phyloP scores from a whole-genome alignment of 2,329 filamentous ascomycete genomes.

The Rasamsonia emersonii region DNA sequence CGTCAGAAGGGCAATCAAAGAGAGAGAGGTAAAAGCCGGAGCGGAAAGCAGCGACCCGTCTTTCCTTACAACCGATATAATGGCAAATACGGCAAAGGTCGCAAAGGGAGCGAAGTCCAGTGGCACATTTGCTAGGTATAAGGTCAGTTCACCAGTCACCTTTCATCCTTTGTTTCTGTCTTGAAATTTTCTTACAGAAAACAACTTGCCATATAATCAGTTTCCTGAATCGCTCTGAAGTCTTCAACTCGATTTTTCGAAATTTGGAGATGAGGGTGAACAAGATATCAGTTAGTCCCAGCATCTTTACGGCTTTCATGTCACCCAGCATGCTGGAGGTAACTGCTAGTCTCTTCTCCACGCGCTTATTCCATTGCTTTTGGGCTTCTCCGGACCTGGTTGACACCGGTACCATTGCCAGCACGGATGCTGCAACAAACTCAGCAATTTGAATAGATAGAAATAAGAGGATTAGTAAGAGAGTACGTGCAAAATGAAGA shows the following conservation, averaged over 20 bases:
- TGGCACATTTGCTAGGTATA: slow-evolving; percentile 26
- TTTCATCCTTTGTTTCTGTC: too few species aligned
- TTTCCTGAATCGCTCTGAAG: slow-evolving; percentile 33
- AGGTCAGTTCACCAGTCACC: too few species aligned
- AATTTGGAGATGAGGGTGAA: slow-evolving; percentile 29
- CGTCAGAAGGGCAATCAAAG: slow-evolving; percentile 17
- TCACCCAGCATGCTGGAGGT: slow-evolving; percentile 21
- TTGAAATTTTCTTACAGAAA: slow-evolving; percentile 18
- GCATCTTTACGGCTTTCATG: slow-evolving; percentile 44
- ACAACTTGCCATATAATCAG: slow-evolving; percentile 33
- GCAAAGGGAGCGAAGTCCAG: slow-evolving; percentile 30
- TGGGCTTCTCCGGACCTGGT: slow-evolving; percentile 1
- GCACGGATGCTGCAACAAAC: slow-evolving; percentile 1
- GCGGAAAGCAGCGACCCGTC: slow-evolving; percentile 11
- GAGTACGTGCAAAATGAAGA: background rate
- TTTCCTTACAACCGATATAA: slow-evolving; percentile 10
- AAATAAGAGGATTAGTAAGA: background rate
- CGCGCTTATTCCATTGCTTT: slow-evolving; percentile 1
- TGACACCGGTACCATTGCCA: slow-evolving; percentile 1
- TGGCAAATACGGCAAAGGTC: slow-evolving; percentile 15
- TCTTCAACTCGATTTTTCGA: slow-evolving; percentile 31
- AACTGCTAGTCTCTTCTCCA: slow-evolving; percentile 3
- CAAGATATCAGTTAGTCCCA: slow-evolving; percentile 37
- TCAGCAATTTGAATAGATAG: too few species aligned
- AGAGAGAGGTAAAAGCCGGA: slow-evolving; percentile 18